phyloP scores from a whole-genome alignment of 768 basidiomycete species.

The Suillus discolor region DNA sequence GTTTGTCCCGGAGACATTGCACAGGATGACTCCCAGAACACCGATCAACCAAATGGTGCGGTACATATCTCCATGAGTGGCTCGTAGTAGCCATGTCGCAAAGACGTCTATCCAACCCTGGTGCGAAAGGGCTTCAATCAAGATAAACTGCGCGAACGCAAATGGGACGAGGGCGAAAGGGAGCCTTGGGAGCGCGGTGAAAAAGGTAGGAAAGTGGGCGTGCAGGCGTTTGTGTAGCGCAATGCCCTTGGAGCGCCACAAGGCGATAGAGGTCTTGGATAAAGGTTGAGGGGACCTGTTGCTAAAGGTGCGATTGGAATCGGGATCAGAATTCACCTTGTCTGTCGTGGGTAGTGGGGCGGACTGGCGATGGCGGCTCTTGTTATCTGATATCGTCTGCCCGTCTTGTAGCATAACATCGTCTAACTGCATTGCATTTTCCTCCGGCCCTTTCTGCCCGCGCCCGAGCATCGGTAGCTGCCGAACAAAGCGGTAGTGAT shows the following conservation, averaged over 20 bases:
- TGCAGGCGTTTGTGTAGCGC: constrained; percentile 15
- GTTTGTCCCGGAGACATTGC: constrained; percentile 86
- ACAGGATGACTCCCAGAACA: constrained; percentile 70
- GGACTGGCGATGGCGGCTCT: background rate
- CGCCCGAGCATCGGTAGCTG: constrained; percentile 23
- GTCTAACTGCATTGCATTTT: background rate
- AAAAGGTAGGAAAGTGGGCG: constrained; percentile 68
- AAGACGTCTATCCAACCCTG: constrained; percentile 91
- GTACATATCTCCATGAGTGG: constrained; percentile 42
- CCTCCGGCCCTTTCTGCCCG: constrained; percentile 2
- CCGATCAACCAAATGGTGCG: constrained; percentile 69
- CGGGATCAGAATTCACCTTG: constrained; percentile 1
- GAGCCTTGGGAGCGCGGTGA: constrained; percentile 63
- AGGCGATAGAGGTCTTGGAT: background rate
- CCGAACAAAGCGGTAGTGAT: constrained; percentile 48
- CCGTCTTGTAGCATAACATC: background rate
- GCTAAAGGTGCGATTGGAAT: constrained; percentile 10
- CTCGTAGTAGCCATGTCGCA: constrained; percentile 62
- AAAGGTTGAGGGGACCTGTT: background rate
- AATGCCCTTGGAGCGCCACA: background rate
- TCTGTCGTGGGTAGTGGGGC: background rate
- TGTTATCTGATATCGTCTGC: background rate
- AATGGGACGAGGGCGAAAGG: constrained; percentile 88
- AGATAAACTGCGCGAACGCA: constrained; percentile 92
- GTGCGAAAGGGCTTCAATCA: constrained; percentile 80